These are phyloP conservation scores for Cyathus olla DNA, from an alignment of 1,284 basidiomycete genomes.

Conservation along the genomic window DNA sequence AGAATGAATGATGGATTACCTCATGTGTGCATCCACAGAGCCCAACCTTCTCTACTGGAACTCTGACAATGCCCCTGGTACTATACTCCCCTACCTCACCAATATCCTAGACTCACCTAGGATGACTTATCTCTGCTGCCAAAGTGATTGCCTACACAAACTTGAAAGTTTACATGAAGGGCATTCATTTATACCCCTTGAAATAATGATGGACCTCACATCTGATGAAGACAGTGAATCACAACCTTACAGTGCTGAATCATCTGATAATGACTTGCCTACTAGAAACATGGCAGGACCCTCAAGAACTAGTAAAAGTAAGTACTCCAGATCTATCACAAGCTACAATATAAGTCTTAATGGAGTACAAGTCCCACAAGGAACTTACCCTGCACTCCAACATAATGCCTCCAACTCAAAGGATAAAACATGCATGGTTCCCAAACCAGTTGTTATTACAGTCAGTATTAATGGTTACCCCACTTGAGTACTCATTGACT, in stretches of 20 bases:
- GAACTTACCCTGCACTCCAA: constrained; percentile 16
- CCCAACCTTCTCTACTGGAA: too few species aligned
- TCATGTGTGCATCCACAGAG: too few species aligned
- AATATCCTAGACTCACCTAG: too few species aligned
- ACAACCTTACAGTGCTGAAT: background rate
- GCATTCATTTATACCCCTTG: too few species aligned
- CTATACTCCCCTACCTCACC: too few species aligned
- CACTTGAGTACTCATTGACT: constrained; percentile 41
- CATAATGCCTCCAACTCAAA: constrained; percentile 23
- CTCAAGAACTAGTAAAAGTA: background rate
- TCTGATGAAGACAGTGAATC: background rate
- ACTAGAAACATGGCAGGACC: background rate
- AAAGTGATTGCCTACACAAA: too few species aligned
- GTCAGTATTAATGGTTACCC: constrained; percentile 43
- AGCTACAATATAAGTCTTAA: background rate
- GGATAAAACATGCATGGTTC: constrained; percentile 25
- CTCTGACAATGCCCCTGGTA: too few species aligned
- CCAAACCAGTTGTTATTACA: constrained; percentile 38
- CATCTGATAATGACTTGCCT: background rate
- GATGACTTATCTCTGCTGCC: too few species aligned
- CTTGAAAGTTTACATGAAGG: too few species aligned
- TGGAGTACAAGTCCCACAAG: background rate
- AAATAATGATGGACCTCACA: background rate
- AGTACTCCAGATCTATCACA: too few species aligned
- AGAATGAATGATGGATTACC: too few species aligned